These are phyloP conservation scores for Blastobotrys indianensis DNA, from an alignment of 1,139 yeast species.

Conservation along the genomic window DNA sequence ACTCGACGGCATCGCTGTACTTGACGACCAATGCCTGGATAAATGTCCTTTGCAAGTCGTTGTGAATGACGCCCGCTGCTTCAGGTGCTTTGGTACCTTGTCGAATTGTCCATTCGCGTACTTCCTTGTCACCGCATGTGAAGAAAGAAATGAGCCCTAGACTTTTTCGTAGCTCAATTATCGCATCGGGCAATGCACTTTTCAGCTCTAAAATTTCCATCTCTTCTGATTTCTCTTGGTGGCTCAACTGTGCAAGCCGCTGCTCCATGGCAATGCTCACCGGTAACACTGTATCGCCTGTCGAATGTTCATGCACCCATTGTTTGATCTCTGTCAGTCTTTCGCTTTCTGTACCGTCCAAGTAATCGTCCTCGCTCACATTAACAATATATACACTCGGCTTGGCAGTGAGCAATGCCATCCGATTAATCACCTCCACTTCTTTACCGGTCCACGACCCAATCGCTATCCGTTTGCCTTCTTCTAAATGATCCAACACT, in stretches of 20 bases:
- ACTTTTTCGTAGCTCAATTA: constrained; percentile 53
- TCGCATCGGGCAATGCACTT: constrained; percentile 78
- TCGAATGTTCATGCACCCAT: constrained; percentile 82
- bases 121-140: constrained; percentile 87
- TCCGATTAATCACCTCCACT: constrained; percentile 80
- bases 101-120: constrained; percentile 87
- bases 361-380: constrained; percentile 86
- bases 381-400: constrained; percentile 88
- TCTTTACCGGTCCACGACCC: constrained; percentile 84
- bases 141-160: constrained; percentile 68
- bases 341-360: constrained; percentile 36
- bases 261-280: constrained; percentile 83
- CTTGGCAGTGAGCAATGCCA: constrained; percentile 81
- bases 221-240: constrained; percentile 75
- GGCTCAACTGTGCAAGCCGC: constrained; percentile 66
- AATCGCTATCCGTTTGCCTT: constrained; percentile 81
- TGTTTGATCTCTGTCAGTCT: constrained; percentile 52
- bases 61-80: constrained; percentile 92
- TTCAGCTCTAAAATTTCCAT: constrained; percentile 66
- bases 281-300: constrained; percentile 84
- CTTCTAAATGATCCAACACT: constrained; percentile 67
- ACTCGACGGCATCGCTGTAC: constrained; percentile 26
- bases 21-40: constrained; percentile 80
- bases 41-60: constrained; percentile 78
- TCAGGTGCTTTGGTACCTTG: constrained; percentile 80